Evolutionary conservation across 352 stramenopile genomes (phyloP).

Genomic region (Phytophthora citrophthora): DNA sequence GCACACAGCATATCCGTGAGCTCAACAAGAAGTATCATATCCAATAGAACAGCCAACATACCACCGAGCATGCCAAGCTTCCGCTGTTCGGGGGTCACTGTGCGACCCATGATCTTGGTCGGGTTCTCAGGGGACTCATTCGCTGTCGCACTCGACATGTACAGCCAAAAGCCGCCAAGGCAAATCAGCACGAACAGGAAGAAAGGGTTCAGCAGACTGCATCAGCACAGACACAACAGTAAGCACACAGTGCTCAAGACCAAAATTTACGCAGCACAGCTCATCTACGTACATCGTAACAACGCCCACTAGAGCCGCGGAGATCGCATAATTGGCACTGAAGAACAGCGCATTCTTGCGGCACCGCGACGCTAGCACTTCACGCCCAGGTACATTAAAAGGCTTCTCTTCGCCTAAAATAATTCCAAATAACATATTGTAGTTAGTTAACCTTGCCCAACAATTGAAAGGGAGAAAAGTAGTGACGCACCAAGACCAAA

Average conservation of each 20-base stretch:
- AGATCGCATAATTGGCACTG: slow-evolving; percentile 86
- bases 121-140: slow-evolving; percentile 77
- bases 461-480: not conserved
- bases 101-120: slow-evolving; percentile 75
- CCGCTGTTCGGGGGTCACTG: slow-evolving; percentile 76
- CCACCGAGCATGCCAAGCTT: slow-evolving; percentile 80
- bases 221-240: slow-evolving; percentile 10
- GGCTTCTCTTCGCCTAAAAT: slow-evolving; percentile 80
- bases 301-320: slow-evolving; percentile 72
- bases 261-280: not conserved
- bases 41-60: slow-evolving; percentile 33
- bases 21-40: not conserved
- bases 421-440: not conserved
- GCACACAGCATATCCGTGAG: slow-evolving; percentile 8
- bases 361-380: slow-evolving; percentile 63
- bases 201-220: slow-evolving; percentile 83
- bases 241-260: not conserved
- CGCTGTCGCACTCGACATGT: slow-evolving; percentile 71
- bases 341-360: slow-evolving; percentile 88
- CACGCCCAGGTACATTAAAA: slow-evolving; percentile 78
- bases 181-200: slow-evolving; percentile 91
- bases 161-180: slow-evolving; percentile 81
- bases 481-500: slow-evolving; percentile 69
- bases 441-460: not conserved
- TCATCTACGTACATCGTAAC: slow-evolving; percentile 74